phyloP scores from a whole-genome alignment of 164 flowering plant genomes.

The Magnolia kwangsiensis region DNA sequence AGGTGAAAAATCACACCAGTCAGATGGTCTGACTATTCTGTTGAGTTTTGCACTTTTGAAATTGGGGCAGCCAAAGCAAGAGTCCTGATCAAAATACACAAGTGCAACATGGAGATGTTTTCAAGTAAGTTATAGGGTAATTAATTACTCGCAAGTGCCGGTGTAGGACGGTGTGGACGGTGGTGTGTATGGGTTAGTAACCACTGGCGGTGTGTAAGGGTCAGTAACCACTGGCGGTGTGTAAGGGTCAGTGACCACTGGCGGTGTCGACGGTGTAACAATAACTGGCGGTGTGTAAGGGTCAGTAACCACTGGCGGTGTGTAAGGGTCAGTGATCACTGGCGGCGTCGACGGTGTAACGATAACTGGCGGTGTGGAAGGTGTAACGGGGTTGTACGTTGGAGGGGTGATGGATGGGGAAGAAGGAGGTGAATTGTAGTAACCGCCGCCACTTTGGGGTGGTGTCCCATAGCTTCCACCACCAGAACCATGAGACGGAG shows the following conservation, averaged over 20 bases:
- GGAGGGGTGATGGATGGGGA: slow-evolving; percentile 14
- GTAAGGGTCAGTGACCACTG: slow-evolving; percentile 31
- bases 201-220: slow-evolving; percentile 28
- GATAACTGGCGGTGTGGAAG: neutral
- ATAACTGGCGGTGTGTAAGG: slow-evolving; percentile 30
- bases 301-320: slow-evolving; percentile 36
- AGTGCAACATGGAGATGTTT: slow-evolving; percentile 1
- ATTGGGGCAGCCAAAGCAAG: too few species aligned
- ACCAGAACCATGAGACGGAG: slow-evolving; percentile 20
- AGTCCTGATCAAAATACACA: too few species aligned
- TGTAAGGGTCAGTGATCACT: neutral
- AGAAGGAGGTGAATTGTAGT: slow-evolving; percentile 36
- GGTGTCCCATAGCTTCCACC: slow-evolving; percentile 22
- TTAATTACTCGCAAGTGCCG: slow-evolving; percentile 72
- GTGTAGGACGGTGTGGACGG: slow-evolving; percentile 21
- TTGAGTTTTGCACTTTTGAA: too few species aligned
- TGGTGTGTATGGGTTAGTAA: slow-evolving; percentile 40
- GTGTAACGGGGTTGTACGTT: neutral
- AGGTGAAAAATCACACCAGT: too few species aligned
- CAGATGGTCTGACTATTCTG: too few species aligned
- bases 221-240: slow-evolving; percentile 22
- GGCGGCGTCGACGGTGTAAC: neutral
- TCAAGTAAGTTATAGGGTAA: too few species aligned
- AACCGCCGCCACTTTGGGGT: slow-evolving; percentile 27
- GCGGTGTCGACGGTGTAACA: neutral